Percentiles rank a stretch among this genome's conserved stretches.
These are phyloP conservation scores for Trichoderma sp. DNA, from an alignment of 2,329 filamentous ascomycete genomes.

Conservation along the genomic window DNA sequence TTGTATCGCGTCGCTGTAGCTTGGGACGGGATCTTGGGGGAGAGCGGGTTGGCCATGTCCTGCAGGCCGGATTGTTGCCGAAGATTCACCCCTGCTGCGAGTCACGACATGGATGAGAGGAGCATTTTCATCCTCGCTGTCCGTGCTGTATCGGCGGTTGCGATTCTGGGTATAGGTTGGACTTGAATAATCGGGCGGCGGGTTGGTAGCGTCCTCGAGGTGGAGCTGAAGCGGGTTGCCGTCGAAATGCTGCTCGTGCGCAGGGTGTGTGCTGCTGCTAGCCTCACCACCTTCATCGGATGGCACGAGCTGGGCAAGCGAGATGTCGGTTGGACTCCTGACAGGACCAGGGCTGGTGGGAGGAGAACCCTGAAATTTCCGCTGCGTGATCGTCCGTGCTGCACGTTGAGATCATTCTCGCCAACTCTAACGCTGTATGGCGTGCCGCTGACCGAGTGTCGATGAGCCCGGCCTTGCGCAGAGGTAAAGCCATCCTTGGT, in stretches of 20 bases:
- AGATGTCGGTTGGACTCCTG: constrained; percentile 93
- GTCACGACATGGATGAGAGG: constrained; percentile 54
- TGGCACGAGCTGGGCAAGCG: constrained; percentile 79
- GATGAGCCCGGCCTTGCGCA: constrained; percentile 47
- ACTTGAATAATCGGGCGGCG: constrained; percentile 72
- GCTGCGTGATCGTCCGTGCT: constrained; percentile 73
- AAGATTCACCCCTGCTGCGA: constrained; percentile 53
- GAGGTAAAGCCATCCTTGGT: constrained; percentile 59
- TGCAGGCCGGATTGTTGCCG: constrained; percentile 40
- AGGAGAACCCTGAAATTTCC: constrained; percentile 74
- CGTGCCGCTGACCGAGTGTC: constrained; percentile 45
- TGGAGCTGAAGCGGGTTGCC: constrained; percentile 43
- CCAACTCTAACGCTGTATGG: constrained; percentile 44
- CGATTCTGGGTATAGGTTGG: constrained; percentile 57
- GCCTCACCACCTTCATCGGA: constrained; percentile 70
- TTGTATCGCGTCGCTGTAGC: constrained; percentile 73
- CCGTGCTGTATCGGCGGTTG: constrained; percentile 57
- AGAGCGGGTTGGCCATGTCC: constrained; percentile 25
- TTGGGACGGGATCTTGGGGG: constrained; percentile 64
- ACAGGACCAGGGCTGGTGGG: constrained; percentile 87
- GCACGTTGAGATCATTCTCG: constrained; percentile 54
- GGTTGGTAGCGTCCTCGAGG: constrained; percentile 59
- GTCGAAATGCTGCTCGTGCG: constrained; percentile 33
- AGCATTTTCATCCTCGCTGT: constrained; percentile 55
- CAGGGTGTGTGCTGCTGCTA: constrained; percentile 33